Percentiles rank a stretch among this genome's conserved stretches.
Conservation (phyloP, 306 rosid genomes). For the Arachis hypogaea region DNA sequence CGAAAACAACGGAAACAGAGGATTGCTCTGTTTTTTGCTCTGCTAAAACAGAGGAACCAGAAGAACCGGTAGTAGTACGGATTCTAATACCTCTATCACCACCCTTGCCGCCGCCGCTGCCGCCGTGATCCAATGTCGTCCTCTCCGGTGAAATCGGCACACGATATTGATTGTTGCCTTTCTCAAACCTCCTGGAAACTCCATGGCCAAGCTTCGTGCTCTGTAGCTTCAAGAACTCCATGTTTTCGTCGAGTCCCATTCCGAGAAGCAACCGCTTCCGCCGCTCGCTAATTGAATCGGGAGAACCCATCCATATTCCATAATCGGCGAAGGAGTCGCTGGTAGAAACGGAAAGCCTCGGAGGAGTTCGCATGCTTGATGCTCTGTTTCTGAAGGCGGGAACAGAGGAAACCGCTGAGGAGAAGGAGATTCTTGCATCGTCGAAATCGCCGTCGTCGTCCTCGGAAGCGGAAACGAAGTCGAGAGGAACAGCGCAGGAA, state of each 20-base stretch:
- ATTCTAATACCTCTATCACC: too few species aligned
- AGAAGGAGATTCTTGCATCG: constrained; percentile 63
- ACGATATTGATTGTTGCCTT: neutral
- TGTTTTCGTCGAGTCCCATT: constrained; percentile 58
- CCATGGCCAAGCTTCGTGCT: neutral
- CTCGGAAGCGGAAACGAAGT: constrained; percentile 51
- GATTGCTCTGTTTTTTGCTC: constrained; percentile 4
- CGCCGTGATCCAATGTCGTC: neutral
- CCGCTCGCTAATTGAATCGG: constrained; percentile 59
- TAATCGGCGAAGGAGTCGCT: constrained; percentile 36
- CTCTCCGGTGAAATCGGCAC: neutral
- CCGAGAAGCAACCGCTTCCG: constrained; percentile 58
- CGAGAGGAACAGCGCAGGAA: constrained; percentile 44
- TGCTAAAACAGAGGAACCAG: neutral
- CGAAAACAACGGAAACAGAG: constrained; percentile 43
- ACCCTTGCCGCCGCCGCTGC: too few species aligned
- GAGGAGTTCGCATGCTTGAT: neutral
- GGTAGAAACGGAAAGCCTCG: neutral
- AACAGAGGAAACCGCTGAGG: constrained; percentile 50
- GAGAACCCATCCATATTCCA: constrained; percentile 66
- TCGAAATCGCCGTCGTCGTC: constrained; percentile 48
- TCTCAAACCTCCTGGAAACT: constrained; percentile 17
- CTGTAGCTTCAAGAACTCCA: constrained; percentile 15
- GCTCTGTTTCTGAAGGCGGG: constrained; percentile 42
- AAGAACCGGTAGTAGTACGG: neutral